These are phyloP conservation scores for Tothia fuscella DNA, from an alignment of 2,329 filamentous ascomycete genomes.

Conservation along the genomic window DNA sequence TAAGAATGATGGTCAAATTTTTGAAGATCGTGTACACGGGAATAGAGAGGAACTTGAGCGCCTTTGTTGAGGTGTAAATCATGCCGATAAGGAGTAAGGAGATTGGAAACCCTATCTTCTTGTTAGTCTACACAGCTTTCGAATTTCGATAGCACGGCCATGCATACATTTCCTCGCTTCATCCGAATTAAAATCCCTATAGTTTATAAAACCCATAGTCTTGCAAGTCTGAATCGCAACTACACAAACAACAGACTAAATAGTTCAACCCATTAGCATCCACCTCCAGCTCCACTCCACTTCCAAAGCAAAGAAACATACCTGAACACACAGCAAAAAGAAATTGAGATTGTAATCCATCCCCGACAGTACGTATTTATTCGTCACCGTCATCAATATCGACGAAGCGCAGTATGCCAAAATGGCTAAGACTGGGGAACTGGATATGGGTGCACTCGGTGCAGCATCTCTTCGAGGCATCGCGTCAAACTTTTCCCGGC, in stretches of 20 bases:
- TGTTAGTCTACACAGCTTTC: no score
- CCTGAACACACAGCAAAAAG: constrained; percentile 85
- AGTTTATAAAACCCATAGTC: constrained; percentile 67
- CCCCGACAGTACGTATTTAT: constrained; percentile 95
- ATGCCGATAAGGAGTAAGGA: constrained; percentile 93
- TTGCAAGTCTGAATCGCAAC: constrained; percentile 74
- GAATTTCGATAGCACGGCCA: not conserved
- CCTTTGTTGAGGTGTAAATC: constrained; percentile 97
- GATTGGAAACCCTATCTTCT: constrained; percentile 79
- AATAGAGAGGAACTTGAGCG: constrained; percentile 90
- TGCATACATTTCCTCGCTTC: constrained; percentile 84
- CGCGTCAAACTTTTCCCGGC: constrained; percentile 35
- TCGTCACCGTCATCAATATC: constrained; percentile 99
- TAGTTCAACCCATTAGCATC: no score
- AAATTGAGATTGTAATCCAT: constrained; percentile 91
- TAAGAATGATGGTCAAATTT: constrained; percentile 97
- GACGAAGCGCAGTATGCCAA: constrained; percentile 85
- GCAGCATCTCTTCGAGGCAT: constrained; percentile 8
- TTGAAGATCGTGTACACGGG: constrained; percentile 99
- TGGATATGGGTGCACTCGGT: constrained; percentile 38
- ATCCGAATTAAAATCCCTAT: constrained; percentile 70
- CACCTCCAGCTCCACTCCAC: not conserved
- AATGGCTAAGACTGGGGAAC: constrained; percentile 70
- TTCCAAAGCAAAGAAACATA: no score
- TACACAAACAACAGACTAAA: constrained; percentile 79